Evolutionary conservation across 192 early-diverging fungal genomes (phyloP).

Genomic region (Podila horticola): DNA sequence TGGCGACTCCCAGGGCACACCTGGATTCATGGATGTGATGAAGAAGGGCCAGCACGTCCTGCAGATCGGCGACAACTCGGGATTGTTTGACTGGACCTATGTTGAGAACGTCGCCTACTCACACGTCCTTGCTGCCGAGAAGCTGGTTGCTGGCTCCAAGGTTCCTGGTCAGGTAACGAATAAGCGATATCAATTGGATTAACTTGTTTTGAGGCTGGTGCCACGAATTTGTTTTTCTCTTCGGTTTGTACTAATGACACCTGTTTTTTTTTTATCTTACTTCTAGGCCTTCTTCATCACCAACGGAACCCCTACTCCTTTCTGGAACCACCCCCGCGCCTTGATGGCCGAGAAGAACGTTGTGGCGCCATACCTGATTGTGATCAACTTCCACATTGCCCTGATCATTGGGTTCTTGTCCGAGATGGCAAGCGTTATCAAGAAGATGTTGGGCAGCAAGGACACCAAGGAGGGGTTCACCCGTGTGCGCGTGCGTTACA

Average conservation of each 20-base stretch:
- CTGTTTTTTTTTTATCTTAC: not conserved
- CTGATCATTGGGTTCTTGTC: slow-evolving; percentile 69
- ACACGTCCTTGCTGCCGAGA: slow-evolving; percentile 88
- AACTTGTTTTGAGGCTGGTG: not conserved
- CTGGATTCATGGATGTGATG: slow-evolving; percentile 71
- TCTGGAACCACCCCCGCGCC: slow-evolving; percentile 89
- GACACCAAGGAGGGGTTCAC: slow-evolving; percentile 80
- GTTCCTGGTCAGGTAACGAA: slow-evolving; percentile 57
- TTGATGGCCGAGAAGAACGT: slow-evolving; percentile 71
- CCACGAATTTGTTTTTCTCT: not conserved
- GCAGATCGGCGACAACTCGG: slow-evolving; percentile 87
- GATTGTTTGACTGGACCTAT: slow-evolving; percentile 91
- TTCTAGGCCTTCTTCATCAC: slow-evolving; percentile 90
- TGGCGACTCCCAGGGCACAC: slow-evolving; percentile 76
- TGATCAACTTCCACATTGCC: slow-evolving; percentile 62
- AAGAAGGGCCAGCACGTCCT: slow-evolving; percentile 70
- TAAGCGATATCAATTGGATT: slow-evolving; percentile 34
- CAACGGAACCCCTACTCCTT: slow-evolving; percentile 88
- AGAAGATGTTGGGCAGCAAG: slow-evolving; percentile 63
- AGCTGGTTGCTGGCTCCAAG: slow-evolving; percentile 55
- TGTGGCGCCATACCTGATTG: slow-evolving; percentile 65
- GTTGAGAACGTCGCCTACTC: slow-evolving; percentile 95
- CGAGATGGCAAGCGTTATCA: slow-evolving; percentile 69
- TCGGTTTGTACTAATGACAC: not conserved
- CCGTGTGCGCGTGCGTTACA: slow-evolving; percentile 79